phyloP scores from a whole-genome alignment of 1,139 yeast genomes.

The Sugiyamaella novakii region DNA sequence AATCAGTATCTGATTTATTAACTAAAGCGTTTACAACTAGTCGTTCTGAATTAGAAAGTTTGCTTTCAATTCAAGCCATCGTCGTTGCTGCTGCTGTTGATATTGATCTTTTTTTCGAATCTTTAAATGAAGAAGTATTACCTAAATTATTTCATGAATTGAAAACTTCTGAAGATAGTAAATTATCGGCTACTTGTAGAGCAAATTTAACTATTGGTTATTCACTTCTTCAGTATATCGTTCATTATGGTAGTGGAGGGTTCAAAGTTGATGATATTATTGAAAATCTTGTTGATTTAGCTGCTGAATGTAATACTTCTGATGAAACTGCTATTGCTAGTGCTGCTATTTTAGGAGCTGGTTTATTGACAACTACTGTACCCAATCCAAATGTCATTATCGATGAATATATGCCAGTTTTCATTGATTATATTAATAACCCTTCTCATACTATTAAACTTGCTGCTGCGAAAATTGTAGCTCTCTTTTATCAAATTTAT shows the following conservation, averaged over 20 bases:
- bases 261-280: constrained; percentile 39
- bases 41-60: constrained; percentile 39
- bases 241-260: constrained; percentile 42
- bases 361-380: constrained; percentile 35
- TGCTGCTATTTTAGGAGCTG: constrained; percentile 41
- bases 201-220: constrained; percentile 37
- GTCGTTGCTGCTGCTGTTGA: constrained; percentile 36
- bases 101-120: constrained; percentile 36
- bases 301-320: constrained; percentile 35
- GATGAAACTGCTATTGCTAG: constrained; percentile 36
- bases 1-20: constrained; percentile 24
- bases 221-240: constrained; percentile 38
- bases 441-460: constrained; percentile 34
- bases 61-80: constrained; percentile 39
- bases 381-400: constrained; percentile 35
- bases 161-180: constrained; percentile 20
- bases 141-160: constrained; percentile 30
- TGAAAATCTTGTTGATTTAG: constrained; percentile 36
- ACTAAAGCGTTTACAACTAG: constrained; percentile 34
- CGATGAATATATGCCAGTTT: constrained; percentile 36
- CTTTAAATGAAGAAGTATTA: constrained; percentile 27
- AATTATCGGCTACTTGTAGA: constrained; percentile 25
- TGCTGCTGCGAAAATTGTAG: constrained; percentile 65
- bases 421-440: constrained; percentile 37
- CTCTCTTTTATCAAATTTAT: constrained; percentile 61